phyloP scores from a whole-genome alignment of 768 basidiomycete genomes.

The Termitomyces sp. region DNA sequence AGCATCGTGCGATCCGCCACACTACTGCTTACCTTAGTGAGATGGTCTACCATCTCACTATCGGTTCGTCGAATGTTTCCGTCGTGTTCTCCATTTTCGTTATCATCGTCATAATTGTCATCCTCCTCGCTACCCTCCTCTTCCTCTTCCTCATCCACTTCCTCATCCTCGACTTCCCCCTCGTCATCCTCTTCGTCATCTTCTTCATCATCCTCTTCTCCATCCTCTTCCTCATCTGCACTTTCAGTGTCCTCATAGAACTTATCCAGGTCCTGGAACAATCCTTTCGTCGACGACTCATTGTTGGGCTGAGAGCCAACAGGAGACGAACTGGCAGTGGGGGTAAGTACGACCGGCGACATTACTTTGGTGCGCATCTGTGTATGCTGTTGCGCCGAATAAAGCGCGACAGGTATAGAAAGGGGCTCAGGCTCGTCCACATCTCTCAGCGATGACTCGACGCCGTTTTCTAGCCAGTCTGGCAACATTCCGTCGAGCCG shows the following conservation, averaged over 20 bases:
- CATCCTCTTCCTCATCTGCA: constrained; percentile 19
- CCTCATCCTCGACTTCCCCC: constrained; percentile 23
- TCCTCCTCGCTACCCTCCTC: constrained; percentile 9
- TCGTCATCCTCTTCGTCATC: constrained; percentile 22
- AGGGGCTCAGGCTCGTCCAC: constrained; percentile 46
- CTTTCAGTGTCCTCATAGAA: constrained; percentile 59
- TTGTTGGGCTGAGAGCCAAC: constrained; percentile 28
- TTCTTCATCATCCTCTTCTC: constrained; percentile 20
- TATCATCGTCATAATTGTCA: neutral
- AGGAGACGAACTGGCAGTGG: constrained; percentile 41
- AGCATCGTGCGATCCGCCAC: neutral
- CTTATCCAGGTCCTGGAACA: constrained; percentile 60
- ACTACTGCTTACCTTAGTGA: neutral
- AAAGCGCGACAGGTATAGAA: constrained; percentile 33
- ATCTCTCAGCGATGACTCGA: constrained; percentile 72
- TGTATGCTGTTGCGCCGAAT: constrained; percentile 21
- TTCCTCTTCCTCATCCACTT: constrained; percentile 15
- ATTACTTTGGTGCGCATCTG: constrained; percentile 18
- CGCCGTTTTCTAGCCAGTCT: constrained; percentile 87
- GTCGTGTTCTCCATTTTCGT: neutral
- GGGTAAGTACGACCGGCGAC: constrained; percentile 54
- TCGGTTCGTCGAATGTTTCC: neutral
- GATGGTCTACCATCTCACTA: neutral
- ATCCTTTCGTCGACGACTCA: constrained; percentile 33
- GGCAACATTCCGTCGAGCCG: constrained; percentile 52